These are phyloP conservation scores for Aphanoascus verrucosus DNA, from an alignment of 2,329 filamentous ascomycete genomes.

Conservation along the genomic window DNA sequence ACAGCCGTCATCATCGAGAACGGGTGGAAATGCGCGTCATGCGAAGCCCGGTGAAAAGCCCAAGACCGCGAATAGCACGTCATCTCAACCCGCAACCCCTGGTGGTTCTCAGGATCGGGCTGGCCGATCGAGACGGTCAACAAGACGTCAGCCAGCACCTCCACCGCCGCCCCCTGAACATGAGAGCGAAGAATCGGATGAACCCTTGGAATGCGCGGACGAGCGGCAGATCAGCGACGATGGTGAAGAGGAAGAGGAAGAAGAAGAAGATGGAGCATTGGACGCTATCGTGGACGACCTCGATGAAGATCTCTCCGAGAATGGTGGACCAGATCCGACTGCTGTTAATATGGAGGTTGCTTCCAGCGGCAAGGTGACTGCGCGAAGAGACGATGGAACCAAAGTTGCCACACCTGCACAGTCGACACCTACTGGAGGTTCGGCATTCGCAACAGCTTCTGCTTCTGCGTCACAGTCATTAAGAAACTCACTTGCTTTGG, in stretches of 20 bases:
- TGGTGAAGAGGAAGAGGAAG: slow-evolving; percentile 50
- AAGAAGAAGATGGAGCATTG: slow-evolving; percentile 48
- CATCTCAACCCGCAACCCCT: slow-evolving; percentile 24
- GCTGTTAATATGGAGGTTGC: slow-evolving; percentile 88
- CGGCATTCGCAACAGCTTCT: slow-evolving; percentile 30
- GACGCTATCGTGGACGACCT: slow-evolving; percentile 86
- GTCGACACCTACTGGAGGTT: slow-evolving; percentile 37
- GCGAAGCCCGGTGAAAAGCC: slow-evolving; percentile 7
- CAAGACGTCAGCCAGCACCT: slow-evolving; percentile 9
- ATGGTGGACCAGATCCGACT: slow-evolving; percentile 65
- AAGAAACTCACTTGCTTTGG: slow-evolving; percentile 43
- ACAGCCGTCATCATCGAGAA: slow-evolving; percentile 24
- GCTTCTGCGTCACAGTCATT: slow-evolving; percentile 37
- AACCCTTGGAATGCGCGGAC: slow-evolving; percentile 81
- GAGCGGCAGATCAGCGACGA: slow-evolving; percentile 64
- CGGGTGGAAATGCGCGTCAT: slow-evolving; percentile 1
- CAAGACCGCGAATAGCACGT: neutral
- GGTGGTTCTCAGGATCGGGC: slow-evolving; percentile 26
- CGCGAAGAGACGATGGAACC: slow-evolving; percentile 83
- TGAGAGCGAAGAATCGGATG: slow-evolving; percentile 52
- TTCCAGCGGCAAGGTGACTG: slow-evolving; percentile 75
- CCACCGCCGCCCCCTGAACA: slow-evolving; percentile 42
- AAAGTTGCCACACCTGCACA: slow-evolving; percentile 73
- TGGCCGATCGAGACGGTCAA: slow-evolving; percentile 10
- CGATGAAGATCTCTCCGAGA: slow-evolving; percentile 69